Percentiles rank a stretch among this genome's conserved stretches.
These are phyloP conservation scores for Schizothecium vesticola DNA, from an alignment of 495 filamentous ascomycete species.

Conservation along the genomic window DNA sequence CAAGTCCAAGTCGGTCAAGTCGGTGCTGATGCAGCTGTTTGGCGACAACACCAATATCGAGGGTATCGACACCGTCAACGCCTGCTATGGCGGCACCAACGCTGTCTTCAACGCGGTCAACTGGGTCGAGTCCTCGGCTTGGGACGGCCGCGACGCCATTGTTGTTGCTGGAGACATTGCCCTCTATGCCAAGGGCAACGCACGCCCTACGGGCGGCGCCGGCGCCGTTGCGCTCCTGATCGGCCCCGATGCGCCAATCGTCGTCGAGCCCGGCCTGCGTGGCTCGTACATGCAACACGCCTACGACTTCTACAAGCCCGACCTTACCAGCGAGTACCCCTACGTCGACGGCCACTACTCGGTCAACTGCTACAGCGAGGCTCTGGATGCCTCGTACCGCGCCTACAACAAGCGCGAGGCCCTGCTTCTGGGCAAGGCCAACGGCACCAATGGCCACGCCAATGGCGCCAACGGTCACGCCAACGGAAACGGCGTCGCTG, in stretches of 20 bases:
- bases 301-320: constrained; percentile 99
- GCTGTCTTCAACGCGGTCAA: constrained; percentile 95
- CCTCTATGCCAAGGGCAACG: constrained; percentile 93
- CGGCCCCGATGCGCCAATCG: constrained; percentile 87
- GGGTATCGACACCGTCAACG: constrained; percentile 94
- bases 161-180: constrained; percentile 97
- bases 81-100: constrained; percentile 98
- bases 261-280: constrained; percentile 85
- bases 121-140: constrained; percentile 96
- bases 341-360: constrained; percentile 96
- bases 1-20: constrained; percentile 99
- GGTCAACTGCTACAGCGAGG: constrained; percentile 90
- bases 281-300: constrained; percentile 90
- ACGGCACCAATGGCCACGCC: constrained; percentile 52
- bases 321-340: constrained; percentile 96
- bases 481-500: constrained; percentile 37
- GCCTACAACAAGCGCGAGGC: constrained; percentile 84
- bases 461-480: constrained; percentile 55
- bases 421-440: constrained; percentile 47
- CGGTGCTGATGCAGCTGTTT: constrained; percentile 98
- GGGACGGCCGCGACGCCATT: constrained; percentile 92
- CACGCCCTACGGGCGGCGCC: constrained; percentile 91
- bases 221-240: constrained; percentile 92
- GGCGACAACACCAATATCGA: constrained; percentile 84
- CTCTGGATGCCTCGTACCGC: constrained; percentile 93